Evolutionary conservation across 495 filamentous ascomycete genomes (phyloP).

Genomic region (Penicillium egyptiacum): DNA sequence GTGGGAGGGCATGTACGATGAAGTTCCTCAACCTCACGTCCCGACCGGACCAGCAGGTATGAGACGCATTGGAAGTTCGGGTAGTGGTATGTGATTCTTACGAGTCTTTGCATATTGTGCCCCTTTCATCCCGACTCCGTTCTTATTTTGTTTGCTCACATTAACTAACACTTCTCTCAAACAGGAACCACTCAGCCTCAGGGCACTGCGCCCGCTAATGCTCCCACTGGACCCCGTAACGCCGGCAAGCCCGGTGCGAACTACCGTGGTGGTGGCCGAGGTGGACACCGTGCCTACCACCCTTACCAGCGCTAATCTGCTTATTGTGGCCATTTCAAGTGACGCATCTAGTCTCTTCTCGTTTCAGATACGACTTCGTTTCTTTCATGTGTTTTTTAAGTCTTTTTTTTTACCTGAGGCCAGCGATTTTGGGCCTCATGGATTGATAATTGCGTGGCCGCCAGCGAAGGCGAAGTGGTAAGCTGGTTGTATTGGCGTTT

Average conservation of each 20-base stretch:
- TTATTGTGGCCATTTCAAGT: not conserved
- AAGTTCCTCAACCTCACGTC: constrained; percentile 84
- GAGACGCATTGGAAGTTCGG: constrained; percentile 49
- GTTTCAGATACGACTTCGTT: constrained; percentile 6
- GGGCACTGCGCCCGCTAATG: constrained; percentile 82
- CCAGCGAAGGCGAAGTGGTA: not conserved
- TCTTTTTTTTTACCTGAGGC: constrained; percentile 9
- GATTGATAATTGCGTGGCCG: not conserved
- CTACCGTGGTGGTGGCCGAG: constrained; percentile 90
- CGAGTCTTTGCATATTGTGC: constrained; percentile 8
- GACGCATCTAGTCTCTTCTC: not conserved
- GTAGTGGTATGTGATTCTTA: constrained; percentile 45
- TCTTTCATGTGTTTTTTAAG: constrained; percentile 11
- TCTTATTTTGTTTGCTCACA: not conserved
- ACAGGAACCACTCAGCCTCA: constrained; percentile 54
- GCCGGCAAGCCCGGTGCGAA: constrained; percentile 91
- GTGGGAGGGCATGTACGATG: constrained; percentile 99
- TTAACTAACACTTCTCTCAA: constrained; percentile 18
- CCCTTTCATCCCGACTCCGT: not conserved
- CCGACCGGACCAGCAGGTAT: constrained; percentile 53
- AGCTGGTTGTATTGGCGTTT: constrained; percentile 3
- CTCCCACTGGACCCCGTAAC: constrained; percentile 95
- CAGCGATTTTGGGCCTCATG: constrained; percentile 7
- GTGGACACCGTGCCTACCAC: constrained; percentile 73
- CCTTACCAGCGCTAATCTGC: constrained; percentile 61